phyloP scores from a whole-genome alignment of 805 yeast genomes.

The Torulaspora gathmanii region DNA sequence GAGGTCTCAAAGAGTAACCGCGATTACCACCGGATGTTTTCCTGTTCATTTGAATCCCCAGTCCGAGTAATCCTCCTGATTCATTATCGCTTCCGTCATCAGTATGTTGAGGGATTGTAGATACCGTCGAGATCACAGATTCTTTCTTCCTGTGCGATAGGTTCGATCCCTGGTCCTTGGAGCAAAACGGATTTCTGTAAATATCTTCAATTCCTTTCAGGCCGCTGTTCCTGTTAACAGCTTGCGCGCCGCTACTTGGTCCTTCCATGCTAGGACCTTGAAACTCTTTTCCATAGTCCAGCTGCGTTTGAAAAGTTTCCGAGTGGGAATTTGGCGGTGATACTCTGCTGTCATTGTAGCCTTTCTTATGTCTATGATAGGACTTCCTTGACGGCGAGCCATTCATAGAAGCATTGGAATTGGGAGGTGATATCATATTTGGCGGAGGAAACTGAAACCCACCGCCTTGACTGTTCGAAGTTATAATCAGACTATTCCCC shows the following conservation, averaged over 20 bases:
- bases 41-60: slow-evolving; percentile 18
- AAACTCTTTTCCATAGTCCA: background rate
- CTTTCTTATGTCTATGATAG: background rate
- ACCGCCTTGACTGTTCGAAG: slow-evolving; percentile 32
- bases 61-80: slow-evolving; percentile 15
- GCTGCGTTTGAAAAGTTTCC: slow-evolving; percentile 5
- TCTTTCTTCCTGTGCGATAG: slow-evolving; percentile 25
- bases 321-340: slow-evolving; percentile 6
- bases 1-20: slow-evolving; percentile 14
- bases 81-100: slow-evolving; percentile 21
- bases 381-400: slow-evolving; percentile 26
- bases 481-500: slow-evolving; percentile 24
- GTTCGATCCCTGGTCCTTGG: slow-evolving; percentile 1
- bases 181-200: slow-evolving; percentile 7
- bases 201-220: background rate
- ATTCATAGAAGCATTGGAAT: slow-evolving; percentile 25
- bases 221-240: background rate
- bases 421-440: slow-evolving; percentile 19
- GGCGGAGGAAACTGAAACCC: slow-evolving; percentile 37
- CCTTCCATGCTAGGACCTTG: background rate
- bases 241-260: background rate
- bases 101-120: slow-evolving; percentile 29
- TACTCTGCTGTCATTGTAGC: background rate
- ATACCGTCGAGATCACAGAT: slow-evolving; percentile 30
- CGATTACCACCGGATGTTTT: slow-evolving; percentile 2